These are phyloP conservation scores for Cymbidium sinense DNA, from an alignment of 106 monocot species.

Conservation along the genomic window DNA sequence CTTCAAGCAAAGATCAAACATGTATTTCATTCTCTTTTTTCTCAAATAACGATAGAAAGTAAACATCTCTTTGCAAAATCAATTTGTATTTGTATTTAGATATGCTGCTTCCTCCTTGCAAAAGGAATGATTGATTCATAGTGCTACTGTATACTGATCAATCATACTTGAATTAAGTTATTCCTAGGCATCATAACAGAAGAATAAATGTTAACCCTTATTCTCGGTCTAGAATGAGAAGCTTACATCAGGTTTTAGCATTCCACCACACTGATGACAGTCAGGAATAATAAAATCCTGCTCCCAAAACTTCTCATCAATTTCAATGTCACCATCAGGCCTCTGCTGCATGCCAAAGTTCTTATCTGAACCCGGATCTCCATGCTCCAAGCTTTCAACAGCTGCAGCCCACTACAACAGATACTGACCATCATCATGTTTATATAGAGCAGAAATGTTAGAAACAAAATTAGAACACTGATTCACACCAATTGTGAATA, in stretches of 20 bases:
- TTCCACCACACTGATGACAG: constrained; percentile 72
- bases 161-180: neutral
- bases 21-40: neutral
- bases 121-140: neutral
- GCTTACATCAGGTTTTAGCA: constrained; percentile 96
- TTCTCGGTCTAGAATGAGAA: constrained; percentile 2
- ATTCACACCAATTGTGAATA: neutral
- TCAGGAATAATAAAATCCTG: constrained; percentile 80
- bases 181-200: neutral
- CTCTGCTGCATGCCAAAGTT: constrained; percentile 96
- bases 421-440: constrained; percentile 15
- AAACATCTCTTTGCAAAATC: neutral
- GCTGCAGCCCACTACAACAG: constrained; percentile 81
- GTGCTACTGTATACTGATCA: neutral
- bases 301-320: constrained; percentile 94
- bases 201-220: neutral
- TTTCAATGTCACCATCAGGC: constrained; percentile 99
- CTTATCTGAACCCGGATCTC: constrained; percentile 78
- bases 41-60: neutral
- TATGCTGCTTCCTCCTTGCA: neutral
- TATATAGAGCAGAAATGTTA: neutral
- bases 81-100: neutral
- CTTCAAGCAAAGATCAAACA: constrained; percentile 3
- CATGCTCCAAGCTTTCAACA: constrained; percentile 73
- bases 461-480: neutral